Percentiles rank a stretch among this genome's conserved stretches.
Evolutionary conservation across 2,329 filamentous ascomycete genomes (phyloP).

Genomic region (Simplicillium aogashimaense): DNA sequence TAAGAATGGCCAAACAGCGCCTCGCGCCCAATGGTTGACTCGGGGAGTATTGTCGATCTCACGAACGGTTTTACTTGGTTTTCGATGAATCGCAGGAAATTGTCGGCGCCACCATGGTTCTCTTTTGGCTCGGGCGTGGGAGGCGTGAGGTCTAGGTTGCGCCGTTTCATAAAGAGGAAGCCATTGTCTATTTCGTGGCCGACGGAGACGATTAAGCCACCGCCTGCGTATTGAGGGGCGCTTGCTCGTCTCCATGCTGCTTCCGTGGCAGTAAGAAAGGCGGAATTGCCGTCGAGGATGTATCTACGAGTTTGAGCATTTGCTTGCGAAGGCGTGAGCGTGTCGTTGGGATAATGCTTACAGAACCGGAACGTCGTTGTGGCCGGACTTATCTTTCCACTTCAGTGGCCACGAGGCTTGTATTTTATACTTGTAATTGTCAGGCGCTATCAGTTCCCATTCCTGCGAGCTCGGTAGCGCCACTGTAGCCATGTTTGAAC

Average conservation of each 20-base stretch:
- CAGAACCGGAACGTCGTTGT: conserved; percentile 3
- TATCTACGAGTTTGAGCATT: conserved; percentile 6
- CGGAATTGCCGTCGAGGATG: conserved; percentile 9
- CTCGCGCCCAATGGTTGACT: conserved; percentile 16
- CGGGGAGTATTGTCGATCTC: conserved; percentile 13
- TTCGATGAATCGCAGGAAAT: conserved; percentile 19
- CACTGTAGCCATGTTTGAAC: too few species aligned
- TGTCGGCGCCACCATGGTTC: not conserved
- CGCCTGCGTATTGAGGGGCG: conserved; percentile 1
- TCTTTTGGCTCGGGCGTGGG: not conserved
- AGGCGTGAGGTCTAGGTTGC: conserved; percentile 9
- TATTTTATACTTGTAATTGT: not conserved
- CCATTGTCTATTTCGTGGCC: conserved; percentile 3
- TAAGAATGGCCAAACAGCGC: conserved; percentile 33
- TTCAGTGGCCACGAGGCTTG: not conserved
- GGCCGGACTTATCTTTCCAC: not conserved
- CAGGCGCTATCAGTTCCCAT: too few species aligned
- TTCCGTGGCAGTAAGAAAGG: conserved; percentile 10
- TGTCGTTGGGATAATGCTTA: not conserved
- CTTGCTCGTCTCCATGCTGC: not conserved
- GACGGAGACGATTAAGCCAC: conserved; percentile 9
- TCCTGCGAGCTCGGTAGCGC: too few species aligned
- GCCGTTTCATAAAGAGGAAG: conserved; percentile 6
- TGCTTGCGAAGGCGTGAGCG: not conserved
- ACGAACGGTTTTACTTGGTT: conserved; percentile 18